phyloP scores from a whole-genome alignment of 176 grass and related monocot genomes.

The Eragrostis curvula region DNA sequence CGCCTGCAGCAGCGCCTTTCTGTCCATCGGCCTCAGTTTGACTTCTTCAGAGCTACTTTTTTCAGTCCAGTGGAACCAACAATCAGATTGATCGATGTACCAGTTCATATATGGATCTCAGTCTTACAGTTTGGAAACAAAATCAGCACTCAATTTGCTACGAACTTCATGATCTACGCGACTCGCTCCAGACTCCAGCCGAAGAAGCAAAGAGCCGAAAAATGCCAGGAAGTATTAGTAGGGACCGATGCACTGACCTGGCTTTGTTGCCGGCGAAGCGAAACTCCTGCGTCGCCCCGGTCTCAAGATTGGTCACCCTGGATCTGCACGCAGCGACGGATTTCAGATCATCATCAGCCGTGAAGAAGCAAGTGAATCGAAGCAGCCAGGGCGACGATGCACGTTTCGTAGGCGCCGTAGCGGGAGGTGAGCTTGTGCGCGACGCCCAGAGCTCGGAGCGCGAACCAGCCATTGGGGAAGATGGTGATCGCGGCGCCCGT shows the following conservation, averaged over 20 bases:
- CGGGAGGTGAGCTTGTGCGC: conserved; percentile 47
- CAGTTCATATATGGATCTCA: not conserved
- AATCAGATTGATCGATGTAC: no score
- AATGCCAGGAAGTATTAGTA: not conserved
- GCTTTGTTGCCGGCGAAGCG: conserved; percentile 32
- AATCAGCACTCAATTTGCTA: not conserved
- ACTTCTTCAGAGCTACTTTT: not conserved
- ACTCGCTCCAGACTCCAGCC: not conserved
- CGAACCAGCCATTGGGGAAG: conserved; percentile 65
- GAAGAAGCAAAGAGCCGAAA: not conserved
- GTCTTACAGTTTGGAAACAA: no score
- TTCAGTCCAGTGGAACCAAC: not conserved
- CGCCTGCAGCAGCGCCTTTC: conserved; percentile 59
- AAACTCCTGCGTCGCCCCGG: conserved; percentile 50
- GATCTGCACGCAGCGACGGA: conserved; percentile 23
- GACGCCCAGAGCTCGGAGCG: conserved; percentile 63
- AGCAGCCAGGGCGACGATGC: not conserved
- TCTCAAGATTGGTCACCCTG: conserved; percentile 48
- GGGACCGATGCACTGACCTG: not conserved
- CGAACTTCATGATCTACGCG: not conserved
- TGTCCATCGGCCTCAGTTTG: conserved; percentile 38
- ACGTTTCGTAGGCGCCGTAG: conserved; percentile 41
- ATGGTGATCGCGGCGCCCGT: conserved; percentile 51
- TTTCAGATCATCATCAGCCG: not conserved
- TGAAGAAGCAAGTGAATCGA: not conserved